A percentile compares a stretch with the other conserved stretches of the same genome.
Conservation (phyloP, 2,329 filamentous ascomycete species). For the Diaporthe destruens region DNA sequence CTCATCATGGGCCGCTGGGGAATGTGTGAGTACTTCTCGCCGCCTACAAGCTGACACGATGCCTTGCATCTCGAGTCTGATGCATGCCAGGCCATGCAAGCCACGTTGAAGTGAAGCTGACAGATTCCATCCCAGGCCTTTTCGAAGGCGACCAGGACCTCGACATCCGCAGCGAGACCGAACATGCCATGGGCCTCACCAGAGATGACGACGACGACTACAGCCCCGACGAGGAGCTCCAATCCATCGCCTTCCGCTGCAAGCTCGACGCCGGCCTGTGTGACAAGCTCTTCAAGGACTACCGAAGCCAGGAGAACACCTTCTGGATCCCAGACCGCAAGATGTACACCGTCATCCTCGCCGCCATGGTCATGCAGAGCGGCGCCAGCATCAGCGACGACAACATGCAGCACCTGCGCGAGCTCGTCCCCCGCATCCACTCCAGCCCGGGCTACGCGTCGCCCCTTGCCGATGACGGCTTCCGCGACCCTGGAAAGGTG, state of each 20-base stretch:
- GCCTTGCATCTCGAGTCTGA: too few species aligned
- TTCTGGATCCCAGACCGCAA: slow-evolving; percentile 40
- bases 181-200: not conserved
- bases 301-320: slow-evolving; percentile 46
- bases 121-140: slow-evolving; percentile 9
- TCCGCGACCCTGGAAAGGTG: not conserved
- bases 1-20: slow-evolving; percentile 8
- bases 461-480: not conserved
- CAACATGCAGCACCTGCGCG: slow-evolving; percentile 43
- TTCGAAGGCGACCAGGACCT: slow-evolving; percentile 35
- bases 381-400: slow-evolving; percentile 44
- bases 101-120: not conserved
- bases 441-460: slow-evolving; percentile 23
- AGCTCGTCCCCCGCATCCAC: slow-evolving; percentile 38
- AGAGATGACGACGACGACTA: not conserved
- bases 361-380: slow-evolving; percentile 45
- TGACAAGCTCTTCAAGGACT: slow-evolving; percentile 31
- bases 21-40: not conserved
- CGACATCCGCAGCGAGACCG: slow-evolving; percentile 19
- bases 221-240: not conserved
- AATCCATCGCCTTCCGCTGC: slow-evolving; percentile 1
- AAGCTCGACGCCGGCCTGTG: slow-evolving; percentile 37
- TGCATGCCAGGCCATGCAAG: too few species aligned
- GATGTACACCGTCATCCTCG: slow-evolving; percentile 40
- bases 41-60: not conserved